Base-by-base conservation (phyloP, 208 protist species). In the Spongospora subterranea region DNA sequence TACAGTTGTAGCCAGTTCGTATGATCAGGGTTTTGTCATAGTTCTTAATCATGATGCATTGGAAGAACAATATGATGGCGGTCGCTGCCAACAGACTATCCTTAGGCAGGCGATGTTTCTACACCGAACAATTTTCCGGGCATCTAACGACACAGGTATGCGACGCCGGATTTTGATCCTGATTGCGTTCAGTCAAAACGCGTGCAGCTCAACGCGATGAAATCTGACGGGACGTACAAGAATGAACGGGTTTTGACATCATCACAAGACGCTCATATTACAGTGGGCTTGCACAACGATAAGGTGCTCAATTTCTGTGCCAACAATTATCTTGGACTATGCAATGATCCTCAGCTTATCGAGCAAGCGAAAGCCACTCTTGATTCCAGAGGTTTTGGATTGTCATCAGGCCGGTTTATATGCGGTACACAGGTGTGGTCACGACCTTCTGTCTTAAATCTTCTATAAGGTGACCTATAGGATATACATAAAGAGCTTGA, bases 241-340 rank as follows among this genome's bases (percentile, higher is more conserved):
- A 88, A 50, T 38, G 96, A 97, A 89, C 92, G 96, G 41, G 92
- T 96, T 11, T 96, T 97, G 77, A 95, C 92, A 45, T 94, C 93
- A 40, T 93, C 94, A 29, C 96, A 97, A 92, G 54, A 41, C 40
- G 89, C 93, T 43, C 29, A 66, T 6, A 94, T 97, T 82, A 91
- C 40, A 65, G 95, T 96, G 17, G 71, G 45, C 35, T 43, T 77
- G 24, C 43, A n/a, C 0, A 66, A 88, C 29, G 89, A 88, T n/a
- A 6, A 6, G 13, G 94, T 97, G 29, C 89, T 97, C 41, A 97
- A 97, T 91, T 96, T 97, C 77, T 97, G 96, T 90, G 95, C 96
- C 11, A 97, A 97, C 89, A 97, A 97, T 94, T 97, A 97, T 91
- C 94, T 97, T 32, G 96, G 96, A 24, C 90, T 97, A 53, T 76